phyloP scores from a whole-genome alignment of 2,329 filamentous ascomycete species.

The Beauveria pseudobassiana region DNA sequence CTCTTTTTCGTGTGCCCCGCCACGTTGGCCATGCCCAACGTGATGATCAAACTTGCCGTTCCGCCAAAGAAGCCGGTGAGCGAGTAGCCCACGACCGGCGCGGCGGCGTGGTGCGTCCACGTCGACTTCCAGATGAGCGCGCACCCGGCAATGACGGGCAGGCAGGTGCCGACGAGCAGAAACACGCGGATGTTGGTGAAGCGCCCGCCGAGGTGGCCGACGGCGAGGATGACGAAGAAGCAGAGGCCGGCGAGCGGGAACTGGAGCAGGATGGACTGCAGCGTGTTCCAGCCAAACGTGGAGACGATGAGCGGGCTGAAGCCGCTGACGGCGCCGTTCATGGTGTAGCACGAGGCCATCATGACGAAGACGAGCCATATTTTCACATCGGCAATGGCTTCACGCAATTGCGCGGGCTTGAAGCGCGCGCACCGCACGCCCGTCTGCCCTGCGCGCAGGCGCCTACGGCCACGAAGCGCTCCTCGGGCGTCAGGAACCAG shows the following conservation, averaged over 20 bases:
- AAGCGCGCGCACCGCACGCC: constrained; percentile 55
- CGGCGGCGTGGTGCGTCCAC: constrained; percentile 57
- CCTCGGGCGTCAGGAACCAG: constrained; percentile 59
- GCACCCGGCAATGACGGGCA: constrained; percentile 69
- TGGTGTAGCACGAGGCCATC: constrained; percentile 64
- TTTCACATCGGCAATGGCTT: constrained; percentile 52
- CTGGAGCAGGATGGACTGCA: constrained; percentile 63
- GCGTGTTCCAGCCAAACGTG: constrained; percentile 58
- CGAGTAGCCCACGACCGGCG: constrained; percentile 63
- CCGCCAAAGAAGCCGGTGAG: constrained; percentile 67
- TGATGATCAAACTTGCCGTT: constrained; percentile 53
- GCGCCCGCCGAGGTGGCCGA: constrained; percentile 55
- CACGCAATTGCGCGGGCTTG: constrained; percentile 50
- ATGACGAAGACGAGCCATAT: constrained; percentile 58
- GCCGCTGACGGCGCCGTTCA: constrained; percentile 63
- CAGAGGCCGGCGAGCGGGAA: constrained; percentile 67
- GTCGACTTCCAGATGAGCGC: constrained; percentile 64
- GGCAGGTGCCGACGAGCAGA: constrained; percentile 57
- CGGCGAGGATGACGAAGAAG: constrained; percentile 56
- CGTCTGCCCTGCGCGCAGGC: constrained; percentile 54
- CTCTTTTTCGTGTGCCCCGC: constrained; percentile 73
- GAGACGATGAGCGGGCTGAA: constrained; percentile 67
- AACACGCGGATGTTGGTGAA: constrained; percentile 57
- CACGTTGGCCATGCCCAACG: constrained; percentile 55
- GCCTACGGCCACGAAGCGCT: constrained; percentile 56